These are phyloP conservation scores for Triangularia verruculosa DNA, from an alignment of 2,329 filamentous ascomycete genomes.

Conservation along the genomic window DNA sequence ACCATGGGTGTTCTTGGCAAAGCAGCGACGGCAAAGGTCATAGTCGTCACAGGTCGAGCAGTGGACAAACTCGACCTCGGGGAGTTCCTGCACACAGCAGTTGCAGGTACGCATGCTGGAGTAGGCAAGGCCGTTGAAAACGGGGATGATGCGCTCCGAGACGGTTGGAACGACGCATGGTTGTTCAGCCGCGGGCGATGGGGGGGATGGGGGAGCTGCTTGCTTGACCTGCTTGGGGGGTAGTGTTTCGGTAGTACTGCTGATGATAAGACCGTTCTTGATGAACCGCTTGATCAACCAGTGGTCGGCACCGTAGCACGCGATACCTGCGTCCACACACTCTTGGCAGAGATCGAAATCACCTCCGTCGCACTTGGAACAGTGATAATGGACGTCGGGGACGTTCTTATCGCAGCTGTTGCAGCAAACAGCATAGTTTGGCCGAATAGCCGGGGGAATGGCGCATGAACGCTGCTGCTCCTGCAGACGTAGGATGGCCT, in stretches of 20 bases:
- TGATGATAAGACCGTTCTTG: conserved; percentile 72
- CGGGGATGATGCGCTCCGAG: conserved; percentile 24
- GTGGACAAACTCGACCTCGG: conserved; percentile 78
- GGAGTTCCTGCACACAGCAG: conserved; percentile 64
- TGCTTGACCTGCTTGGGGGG: conserved; percentile 52
- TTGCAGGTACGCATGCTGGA: conserved; percentile 65
- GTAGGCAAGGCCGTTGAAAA: conserved; percentile 26
- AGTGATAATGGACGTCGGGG: conserved; percentile 85
- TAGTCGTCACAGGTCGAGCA: conserved; percentile 85
- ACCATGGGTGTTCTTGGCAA: conserved; percentile 72
- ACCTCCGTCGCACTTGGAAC: conserved; percentile 85
- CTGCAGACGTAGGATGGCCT: not conserved
- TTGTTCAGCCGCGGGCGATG: conserved; percentile 6
- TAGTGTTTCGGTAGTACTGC: conserved; percentile 81
- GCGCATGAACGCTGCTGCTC: not conserved
- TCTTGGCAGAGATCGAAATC: conserved; percentile 89
- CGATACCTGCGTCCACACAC: conserved; percentile 72
- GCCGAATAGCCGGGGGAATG: conserved; percentile 24
- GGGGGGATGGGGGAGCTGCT: not conserved
- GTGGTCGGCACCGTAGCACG: conserved; percentile 76
- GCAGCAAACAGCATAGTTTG: conserved; percentile 82
- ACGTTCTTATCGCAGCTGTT: conserved; percentile 82
- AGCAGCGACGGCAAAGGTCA: conserved; percentile 85
- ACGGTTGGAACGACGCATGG: conserved; percentile 16
- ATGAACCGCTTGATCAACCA: conserved; percentile 93